Evolutionary conservation across 345 rosid genomes (phyloP).

Genomic region (Psidium friedrichsthalianum): DNA sequence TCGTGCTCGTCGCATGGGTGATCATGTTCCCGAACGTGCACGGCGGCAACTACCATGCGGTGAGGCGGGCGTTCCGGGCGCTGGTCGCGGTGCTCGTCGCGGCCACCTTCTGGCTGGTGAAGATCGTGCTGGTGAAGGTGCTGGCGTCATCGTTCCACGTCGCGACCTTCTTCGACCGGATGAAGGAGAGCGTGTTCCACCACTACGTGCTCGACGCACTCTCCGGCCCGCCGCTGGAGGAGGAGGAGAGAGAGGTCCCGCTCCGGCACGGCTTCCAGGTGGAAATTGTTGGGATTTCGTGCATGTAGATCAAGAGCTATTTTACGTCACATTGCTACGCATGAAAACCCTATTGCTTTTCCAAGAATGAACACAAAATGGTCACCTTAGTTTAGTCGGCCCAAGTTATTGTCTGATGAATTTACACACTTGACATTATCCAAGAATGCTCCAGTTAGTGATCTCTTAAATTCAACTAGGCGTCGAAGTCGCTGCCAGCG

Average conservation of each 20-base stretch:
- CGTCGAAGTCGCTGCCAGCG: constrained; percentile 13
- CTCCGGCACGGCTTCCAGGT: not conserved
- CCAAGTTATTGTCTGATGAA: not conserved
- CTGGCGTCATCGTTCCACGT: constrained; percentile 51
- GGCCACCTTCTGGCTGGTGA: constrained; percentile 45
- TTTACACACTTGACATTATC: not conserved
- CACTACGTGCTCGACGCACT: constrained; percentile 40
- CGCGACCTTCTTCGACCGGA: constrained; percentile 46
- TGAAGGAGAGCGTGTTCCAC: constrained; percentile 47
- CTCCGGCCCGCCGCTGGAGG: constrained; percentile 34
- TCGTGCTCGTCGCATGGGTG: constrained; percentile 23
- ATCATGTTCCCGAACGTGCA: constrained; percentile 18
- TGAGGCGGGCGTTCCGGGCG: constrained; percentile 13
- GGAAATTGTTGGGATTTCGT: not conserved
- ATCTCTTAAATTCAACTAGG: not conserved
- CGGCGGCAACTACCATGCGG: constrained; percentile 12
- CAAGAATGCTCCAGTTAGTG: not conserved
- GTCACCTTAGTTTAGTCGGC: not conserved
- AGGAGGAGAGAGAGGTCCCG: constrained; percentile 7
- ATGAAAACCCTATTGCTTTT: not conserved
- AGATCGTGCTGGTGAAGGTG: constrained; percentile 32
- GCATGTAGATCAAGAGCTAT: not conserved
- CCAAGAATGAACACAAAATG: not conserved
- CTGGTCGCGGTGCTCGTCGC: constrained; percentile 28
- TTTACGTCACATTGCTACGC: too few species aligned